A percentile compares a stretch with the other conserved stretches of the same genome.
Conservation (phyloP, 129 eudicot species). For the Cynara cardunculus region DNA sequence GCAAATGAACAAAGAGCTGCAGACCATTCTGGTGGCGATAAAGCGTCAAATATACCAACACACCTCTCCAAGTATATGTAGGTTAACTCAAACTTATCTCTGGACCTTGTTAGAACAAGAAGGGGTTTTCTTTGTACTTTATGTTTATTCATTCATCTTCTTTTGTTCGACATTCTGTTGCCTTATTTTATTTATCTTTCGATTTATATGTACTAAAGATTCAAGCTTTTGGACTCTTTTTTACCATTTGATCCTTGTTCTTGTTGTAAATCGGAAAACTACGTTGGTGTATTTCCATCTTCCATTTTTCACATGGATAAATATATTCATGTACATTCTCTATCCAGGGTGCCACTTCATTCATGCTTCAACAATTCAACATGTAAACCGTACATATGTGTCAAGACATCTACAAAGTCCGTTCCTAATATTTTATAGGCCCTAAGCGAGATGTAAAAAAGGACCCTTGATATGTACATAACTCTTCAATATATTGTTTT, state of each 20-base stretch:
- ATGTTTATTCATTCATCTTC: slow-evolving; percentile 1
- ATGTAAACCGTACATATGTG: neutral
- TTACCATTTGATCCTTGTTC: neutral
- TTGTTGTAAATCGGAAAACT: neutral
- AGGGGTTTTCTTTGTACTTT: slow-evolving; percentile 2
- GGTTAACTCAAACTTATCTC: neutral
- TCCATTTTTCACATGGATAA: neutral
- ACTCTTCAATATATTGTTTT: no score
- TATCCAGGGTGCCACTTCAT: neutral
- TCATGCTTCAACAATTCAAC: neutral
- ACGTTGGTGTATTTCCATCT: neutral
- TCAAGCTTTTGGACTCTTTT: neutral
- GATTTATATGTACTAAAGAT: neutral
- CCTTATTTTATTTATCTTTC: neutral
- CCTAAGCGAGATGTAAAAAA: no score
- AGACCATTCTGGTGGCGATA: slow-evolving; percentile 12
- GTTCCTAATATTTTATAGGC: no score
- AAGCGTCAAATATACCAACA: slow-evolving; percentile 24
- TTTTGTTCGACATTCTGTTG: neutral
- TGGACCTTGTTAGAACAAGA: neutral
- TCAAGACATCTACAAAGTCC: neutral
- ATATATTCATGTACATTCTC: neutral
- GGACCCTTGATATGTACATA: no score
- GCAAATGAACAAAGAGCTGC: neutral
- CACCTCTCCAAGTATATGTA: slow-evolving; percentile 29